A percentile compares a stretch with the other conserved stretches of the same genome.
Conservation (phyloP, 1,284 basidiomycete species). For the Chondrostereum purpureum region DNA sequence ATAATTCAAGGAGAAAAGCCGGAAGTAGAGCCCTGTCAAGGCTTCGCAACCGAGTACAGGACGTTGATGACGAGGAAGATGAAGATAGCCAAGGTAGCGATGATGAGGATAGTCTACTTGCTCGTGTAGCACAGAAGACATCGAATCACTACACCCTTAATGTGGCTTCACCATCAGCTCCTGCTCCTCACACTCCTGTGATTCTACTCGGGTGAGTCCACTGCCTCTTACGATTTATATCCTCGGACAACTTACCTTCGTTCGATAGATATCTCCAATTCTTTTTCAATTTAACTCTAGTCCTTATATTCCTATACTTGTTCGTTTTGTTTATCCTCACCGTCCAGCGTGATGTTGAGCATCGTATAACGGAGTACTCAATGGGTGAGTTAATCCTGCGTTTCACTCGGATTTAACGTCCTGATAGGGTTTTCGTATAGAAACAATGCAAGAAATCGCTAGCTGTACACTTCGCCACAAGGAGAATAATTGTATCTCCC, state of each 20-base stretch:
- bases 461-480: conserved; percentile 76
- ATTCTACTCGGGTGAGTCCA: conserved; percentile 68
- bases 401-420: not conserved
- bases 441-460: conserved; percentile 85
- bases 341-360: conserved; percentile 84
- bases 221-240: conserved; percentile 8
- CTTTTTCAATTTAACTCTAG: conserved; percentile 87
- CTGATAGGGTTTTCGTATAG: conserved; percentile 29
- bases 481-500: conserved; percentile 78
- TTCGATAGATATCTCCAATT: conserved; percentile 80
- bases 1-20: conserved; percentile 49
- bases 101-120: conserved; percentile 25
- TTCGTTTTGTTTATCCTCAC: conserved; percentile 83
- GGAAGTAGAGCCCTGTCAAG: conserved; percentile 26
- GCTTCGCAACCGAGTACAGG: conserved; percentile 21
- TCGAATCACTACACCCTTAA: conserved; percentile 79
- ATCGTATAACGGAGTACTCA: conserved; percentile 84
- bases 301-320: conserved; percentile 81
- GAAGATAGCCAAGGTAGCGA: conserved; percentile 19
- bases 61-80: conserved; percentile 36
- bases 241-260: conserved; percentile 15
- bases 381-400: conserved; percentile 55
- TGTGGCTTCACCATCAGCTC: conserved; percentile 49
- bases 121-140: conserved; percentile 44
- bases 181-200: conserved; percentile 60